phyloP scores from a whole-genome alignment of 805 yeast species.

The Isabelozyma pseudorhagii region DNA sequence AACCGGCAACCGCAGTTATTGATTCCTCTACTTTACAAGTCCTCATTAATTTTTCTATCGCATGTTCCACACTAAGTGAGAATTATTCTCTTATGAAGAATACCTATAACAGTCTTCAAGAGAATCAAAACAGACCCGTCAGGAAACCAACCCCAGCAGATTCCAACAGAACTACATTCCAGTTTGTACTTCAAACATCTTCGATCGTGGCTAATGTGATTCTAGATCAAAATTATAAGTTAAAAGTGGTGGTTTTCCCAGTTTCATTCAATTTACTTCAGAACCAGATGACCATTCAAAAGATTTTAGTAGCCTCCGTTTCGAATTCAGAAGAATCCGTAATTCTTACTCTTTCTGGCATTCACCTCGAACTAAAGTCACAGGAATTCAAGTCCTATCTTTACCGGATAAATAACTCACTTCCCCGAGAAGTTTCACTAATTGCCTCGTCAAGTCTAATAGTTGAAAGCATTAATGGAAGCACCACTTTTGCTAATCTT shows the following conservation, averaged over 20 bases:
- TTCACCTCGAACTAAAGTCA: slow-evolving; percentile 22
- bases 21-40: slow-evolving; percentile 19
- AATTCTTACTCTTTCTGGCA: slow-evolving; percentile 17
- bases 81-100: slow-evolving; percentile 11
- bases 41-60: slow-evolving; percentile 22
- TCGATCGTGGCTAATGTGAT: slow-evolving; percentile 23
- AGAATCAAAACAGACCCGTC: neutral
- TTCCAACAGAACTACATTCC: slow-evolving; percentile 4
- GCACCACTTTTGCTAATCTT: slow-evolving; percentile 7
- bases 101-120: neutral
- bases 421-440: slow-evolving; percentile 16
- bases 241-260: slow-evolving; percentile 39
- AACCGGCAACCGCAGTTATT: slow-evolving; percentile 26
- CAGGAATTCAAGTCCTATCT: slow-evolving; percentile 22
- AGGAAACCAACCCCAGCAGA: neutral
- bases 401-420: slow-evolving; percentile 7
- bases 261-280: slow-evolving; percentile 37
- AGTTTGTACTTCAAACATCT: slow-evolving; percentile 40
- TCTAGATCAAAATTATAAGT: slow-evolving; percentile 9
- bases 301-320: slow-evolving; percentile 19
- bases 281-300: slow-evolving; percentile 29
- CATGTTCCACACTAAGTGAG: slow-evolving; percentile 19
- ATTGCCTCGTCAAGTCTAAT: slow-evolving; percentile 12
- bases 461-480: slow-evolving; percentile 11
- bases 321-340: slow-evolving; percentile 5